A percentile compares a stretch with the other conserved stretches of the same genome.
phyloP scores from a whole-genome alignment of 345 rosid genomes.

The Rhizophora mangle region DNA sequence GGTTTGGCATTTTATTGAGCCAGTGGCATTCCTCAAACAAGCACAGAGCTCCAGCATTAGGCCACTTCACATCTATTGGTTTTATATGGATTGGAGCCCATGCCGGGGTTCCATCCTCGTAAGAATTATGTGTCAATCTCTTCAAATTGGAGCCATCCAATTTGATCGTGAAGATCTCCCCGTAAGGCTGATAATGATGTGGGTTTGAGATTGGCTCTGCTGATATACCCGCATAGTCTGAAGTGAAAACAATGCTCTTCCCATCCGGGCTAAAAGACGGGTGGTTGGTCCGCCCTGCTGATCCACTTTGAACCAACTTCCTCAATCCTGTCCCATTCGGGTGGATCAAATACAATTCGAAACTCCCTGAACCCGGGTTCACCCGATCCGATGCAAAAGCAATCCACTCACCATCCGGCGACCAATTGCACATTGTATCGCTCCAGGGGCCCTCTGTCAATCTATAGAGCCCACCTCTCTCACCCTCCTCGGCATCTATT shows the following conservation, averaged over 20 bases:
- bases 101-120: conserved; percentile 82
- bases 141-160: conserved; percentile 69
- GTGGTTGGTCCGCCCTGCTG: conserved; percentile 70
- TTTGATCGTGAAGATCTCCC: conserved; percentile 69
- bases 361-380: conserved; percentile 70
- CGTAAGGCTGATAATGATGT: conserved; percentile 84
- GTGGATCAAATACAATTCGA: conserved; percentile 64
- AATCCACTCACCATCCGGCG: conserved; percentile 73
- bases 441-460: conserved; percentile 80
- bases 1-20: conserved; percentile 50
- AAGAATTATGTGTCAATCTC: conserved; percentile 76
- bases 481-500: conserved; percentile 74
- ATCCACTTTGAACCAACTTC: conserved; percentile 64
- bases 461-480: conserved; percentile 44
- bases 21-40: conserved; percentile 76
- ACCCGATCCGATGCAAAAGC: conserved; percentile 78
- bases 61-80: conserved; percentile 51
- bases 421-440: conserved; percentile 85
- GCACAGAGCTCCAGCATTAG: conserved; percentile 34
- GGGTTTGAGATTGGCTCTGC: conserved; percentile 89
- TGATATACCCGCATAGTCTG: conserved; percentile 75
- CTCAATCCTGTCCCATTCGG: conserved; percentile 75
- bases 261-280: conserved; percentile 81
- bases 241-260: conserved; percentile 57
- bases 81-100: conserved; percentile 58